Conservation (phyloP, 805 yeast species). For the Schwanniomyces sp. region DNA sequence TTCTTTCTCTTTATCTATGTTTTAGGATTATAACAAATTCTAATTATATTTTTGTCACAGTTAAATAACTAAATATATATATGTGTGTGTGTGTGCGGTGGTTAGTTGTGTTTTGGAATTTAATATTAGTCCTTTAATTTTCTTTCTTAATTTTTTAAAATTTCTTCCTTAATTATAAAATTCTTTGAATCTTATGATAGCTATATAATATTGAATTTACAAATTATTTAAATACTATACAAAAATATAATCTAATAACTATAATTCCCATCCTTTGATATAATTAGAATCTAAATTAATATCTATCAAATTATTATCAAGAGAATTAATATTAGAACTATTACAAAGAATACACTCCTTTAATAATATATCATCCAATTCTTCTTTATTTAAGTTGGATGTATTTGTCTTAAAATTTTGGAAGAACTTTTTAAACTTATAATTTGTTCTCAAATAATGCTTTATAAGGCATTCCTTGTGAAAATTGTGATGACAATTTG, state of each 20-base stretch:
- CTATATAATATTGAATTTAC: no score
- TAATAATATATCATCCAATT: slow-evolving; percentile 59
- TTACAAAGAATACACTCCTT: slow-evolving; percentile 77
- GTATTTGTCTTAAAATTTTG: slow-evolving; percentile 51
- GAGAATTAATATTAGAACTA: slow-evolving; percentile 64
- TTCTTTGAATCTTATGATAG: no score
- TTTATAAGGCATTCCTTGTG: slow-evolving; percentile 86
- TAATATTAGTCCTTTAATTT: no score
- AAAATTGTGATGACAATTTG: slow-evolving; percentile 81
- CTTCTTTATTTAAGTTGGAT: slow-evolving; percentile 38
- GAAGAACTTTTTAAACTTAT: slow-evolving; percentile 61
- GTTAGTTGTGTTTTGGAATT: no score
- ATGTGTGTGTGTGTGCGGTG: no score
- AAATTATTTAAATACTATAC: no score
- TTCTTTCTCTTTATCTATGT: no score
- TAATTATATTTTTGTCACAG: no score
- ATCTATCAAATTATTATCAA: slow-evolving; percentile 63
- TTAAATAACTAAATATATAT: no score
- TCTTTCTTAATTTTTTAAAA: no score
- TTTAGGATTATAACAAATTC: no score
- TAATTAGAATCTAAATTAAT: slow-evolving; percentile 32
- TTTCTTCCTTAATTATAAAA: no score
- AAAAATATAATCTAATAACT: not conserved
- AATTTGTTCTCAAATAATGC: slow-evolving; percentile 60
- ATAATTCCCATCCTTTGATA: slow-evolving; percentile 50